These are phyloP conservation scores for Croton laevigatus DNA, from an alignment of 441 rosid species.

Conservation along the genomic window DNA sequence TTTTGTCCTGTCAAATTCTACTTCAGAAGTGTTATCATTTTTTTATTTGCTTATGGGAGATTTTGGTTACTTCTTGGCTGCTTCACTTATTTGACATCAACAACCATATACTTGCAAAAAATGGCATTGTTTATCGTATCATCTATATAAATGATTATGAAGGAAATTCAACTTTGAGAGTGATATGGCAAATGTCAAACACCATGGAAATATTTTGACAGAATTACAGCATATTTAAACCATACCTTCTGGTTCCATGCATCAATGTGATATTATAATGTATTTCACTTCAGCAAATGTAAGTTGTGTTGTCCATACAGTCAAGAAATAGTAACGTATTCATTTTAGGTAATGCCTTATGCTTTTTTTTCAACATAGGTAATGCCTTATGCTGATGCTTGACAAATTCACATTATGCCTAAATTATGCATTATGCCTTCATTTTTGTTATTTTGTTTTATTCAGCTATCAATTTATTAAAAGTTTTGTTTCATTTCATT, in stretches of 20 bases:
- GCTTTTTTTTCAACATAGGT: too few relatives aligned
- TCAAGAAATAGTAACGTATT: neutral
- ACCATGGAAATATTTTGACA: neutral
- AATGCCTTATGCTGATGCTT: neutral
- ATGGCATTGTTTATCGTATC: neutral
- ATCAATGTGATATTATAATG: neutral
- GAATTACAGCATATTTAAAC: neutral
- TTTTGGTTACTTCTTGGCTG: neutral
- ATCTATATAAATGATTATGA: neutral
- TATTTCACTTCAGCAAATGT: neutral
- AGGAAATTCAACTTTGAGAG: neutral
- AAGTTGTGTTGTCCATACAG: neutral
- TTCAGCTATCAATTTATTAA: neutral
- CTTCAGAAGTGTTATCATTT: conserved; percentile 3
- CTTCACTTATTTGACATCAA: neutral
- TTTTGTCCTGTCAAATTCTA: neutral
- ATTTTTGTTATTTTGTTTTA: neutral
- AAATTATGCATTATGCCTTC: neutral
- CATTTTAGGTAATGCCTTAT: neutral
- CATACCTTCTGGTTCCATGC: neutral
- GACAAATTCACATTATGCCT: too few relatives aligned
- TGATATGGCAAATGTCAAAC: neutral
- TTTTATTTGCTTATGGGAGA: neutral
- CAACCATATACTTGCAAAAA: neutral
- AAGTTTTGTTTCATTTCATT: neutral